Conservation (phyloP, 257 asterid species). For the Capsicum baccatum region DNA sequence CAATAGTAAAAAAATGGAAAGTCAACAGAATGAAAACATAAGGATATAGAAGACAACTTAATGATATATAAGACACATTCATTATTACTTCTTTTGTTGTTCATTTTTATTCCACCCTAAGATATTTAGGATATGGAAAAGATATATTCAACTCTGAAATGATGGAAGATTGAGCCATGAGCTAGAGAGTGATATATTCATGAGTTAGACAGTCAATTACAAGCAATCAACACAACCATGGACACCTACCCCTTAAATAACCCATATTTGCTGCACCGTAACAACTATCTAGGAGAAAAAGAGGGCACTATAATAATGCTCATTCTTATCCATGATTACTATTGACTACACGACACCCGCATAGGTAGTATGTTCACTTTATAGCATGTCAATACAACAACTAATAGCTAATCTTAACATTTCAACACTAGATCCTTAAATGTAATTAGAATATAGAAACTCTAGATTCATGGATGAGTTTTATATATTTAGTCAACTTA, state of each 20-base stretch:
- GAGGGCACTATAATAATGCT: not conserved
- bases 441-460: not conserved
- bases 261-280: not conserved
- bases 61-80: not conserved
- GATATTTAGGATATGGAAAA: not conserved
- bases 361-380: not conserved
- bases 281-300: not conserved
- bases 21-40: not conserved
- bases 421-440: not conserved
- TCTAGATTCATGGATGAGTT: not conserved
- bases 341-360: not conserved
- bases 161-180: no score
- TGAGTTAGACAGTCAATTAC: not conserved
- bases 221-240: not conserved
- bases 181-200: no score
- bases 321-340: not conserved
- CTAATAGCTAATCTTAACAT: not conserved
- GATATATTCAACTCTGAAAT: not conserved
- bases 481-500: not conserved
- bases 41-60: no score
- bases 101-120: not conserved
- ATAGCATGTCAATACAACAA: slow-evolving; percentile 1
- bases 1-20: not conserved
- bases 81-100: not conserved
- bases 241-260: not conserved